These are phyloP conservation scores for Trichosporon sp. DNA, from an alignment of 1,284 basidiomycete genomes.

Conservation along the genomic window DNA sequence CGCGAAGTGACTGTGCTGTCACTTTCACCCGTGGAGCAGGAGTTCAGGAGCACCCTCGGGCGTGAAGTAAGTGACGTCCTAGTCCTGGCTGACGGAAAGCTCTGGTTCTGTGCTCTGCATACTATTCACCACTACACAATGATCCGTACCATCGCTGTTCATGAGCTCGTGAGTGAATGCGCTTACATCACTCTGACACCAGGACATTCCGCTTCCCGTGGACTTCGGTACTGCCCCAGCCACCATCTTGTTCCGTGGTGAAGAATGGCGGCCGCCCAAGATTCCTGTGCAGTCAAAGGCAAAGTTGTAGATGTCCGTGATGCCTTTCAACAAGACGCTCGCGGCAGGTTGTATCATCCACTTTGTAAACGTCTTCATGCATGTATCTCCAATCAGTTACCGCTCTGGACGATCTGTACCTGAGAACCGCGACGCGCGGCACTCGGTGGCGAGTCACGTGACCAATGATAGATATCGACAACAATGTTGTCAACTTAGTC, in stretches of 20 bases:
- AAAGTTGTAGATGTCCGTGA: slow-evolving; percentile 15
- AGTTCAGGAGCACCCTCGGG: slow-evolving; percentile 37
- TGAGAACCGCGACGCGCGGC: background rate
- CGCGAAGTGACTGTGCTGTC: slow-evolving; percentile 33
- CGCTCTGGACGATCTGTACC: background rate
- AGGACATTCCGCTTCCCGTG: slow-evolving; percentile 39
- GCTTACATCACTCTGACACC: background rate
- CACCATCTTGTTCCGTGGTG: slow-evolving; percentile 37
- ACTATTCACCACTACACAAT: slow-evolving; percentile 48
- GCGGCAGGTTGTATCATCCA: background rate
- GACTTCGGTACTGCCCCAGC: slow-evolving; percentile 47
- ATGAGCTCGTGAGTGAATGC: slow-evolving; percentile 40
- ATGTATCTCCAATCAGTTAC: background rate
- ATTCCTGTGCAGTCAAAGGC: slow-evolving; percentile 9
- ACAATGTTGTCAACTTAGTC: background rate
- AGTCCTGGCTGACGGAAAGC: slow-evolving; percentile 17
- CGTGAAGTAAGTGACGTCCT: slow-evolving; percentile 34
- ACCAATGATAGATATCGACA: background rate
- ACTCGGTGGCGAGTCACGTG: slow-evolving; percentile 3
- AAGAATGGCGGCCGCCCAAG: slow-evolving; percentile 20
- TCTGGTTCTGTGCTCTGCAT: slow-evolving; percentile 46
- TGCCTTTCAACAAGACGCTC: background rate
- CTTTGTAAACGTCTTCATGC: background rate
- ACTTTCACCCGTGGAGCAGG: slow-evolving; percentile 39
- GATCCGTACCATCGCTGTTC: slow-evolving; percentile 44